Conservation (phyloP, 805 yeast genomes). For the Limtongozyma cylindracea region DNA sequence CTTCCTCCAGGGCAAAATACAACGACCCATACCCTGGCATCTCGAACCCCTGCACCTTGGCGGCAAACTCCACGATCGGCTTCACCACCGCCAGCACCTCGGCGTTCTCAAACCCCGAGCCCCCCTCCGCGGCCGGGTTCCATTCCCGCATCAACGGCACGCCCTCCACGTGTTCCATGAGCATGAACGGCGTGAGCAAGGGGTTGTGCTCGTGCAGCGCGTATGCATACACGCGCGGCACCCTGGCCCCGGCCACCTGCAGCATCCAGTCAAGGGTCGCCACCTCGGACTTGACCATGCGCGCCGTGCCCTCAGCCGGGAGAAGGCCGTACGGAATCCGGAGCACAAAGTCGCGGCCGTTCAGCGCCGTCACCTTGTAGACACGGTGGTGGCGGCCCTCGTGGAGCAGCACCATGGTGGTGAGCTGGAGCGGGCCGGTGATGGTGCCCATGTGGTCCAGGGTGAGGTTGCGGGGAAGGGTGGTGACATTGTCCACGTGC, state of each 20-base stretch:
- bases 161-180: conserved; percentile 64
- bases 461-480: conserved; percentile 8
- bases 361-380: conserved; percentile 43
- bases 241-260: conserved; percentile 34
- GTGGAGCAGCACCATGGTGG: conserved; percentile 42
- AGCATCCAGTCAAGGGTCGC: conserved; percentile 76
- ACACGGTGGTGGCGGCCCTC: conserved; percentile 90
- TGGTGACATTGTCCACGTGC: conserved; percentile 16
- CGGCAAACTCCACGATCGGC: conserved; percentile 48
- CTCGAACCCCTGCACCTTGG: conserved; percentile 14
- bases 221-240: conserved; percentile 52
- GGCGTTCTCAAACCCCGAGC: conserved; percentile 14
- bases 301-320: conserved; percentile 33
- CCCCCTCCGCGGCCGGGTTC: conserved; percentile 56
- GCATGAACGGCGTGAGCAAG: conserved; percentile 47
- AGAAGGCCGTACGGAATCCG: conserved; percentile 71
- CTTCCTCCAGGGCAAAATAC: conserved; percentile 28
- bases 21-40: conserved; percentile 66
- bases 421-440: conserved; percentile 4
- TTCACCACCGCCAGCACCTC: conserved; percentile 34
- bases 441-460: conserved; percentile 29
- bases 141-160: conserved; percentile 69
- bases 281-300: conserved; percentile 66
- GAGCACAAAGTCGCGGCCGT: conserved; percentile 37
- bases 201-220: conserved; percentile 37